Evolutionary conservation across 805 yeast species (phyloP).

Genomic region (Spathaspora passalidarum): DNA sequence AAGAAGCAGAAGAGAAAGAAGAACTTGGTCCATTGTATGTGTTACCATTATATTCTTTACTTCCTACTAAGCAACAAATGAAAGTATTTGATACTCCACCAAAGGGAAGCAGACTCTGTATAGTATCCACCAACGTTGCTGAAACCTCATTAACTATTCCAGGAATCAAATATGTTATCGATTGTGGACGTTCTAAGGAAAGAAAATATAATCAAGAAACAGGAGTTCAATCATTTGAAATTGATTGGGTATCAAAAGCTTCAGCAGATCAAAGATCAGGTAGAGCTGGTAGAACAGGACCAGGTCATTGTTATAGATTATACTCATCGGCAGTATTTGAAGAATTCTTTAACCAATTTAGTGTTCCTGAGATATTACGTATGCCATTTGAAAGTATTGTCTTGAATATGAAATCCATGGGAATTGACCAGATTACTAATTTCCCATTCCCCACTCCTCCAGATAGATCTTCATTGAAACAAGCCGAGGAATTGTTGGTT

Average conservation of each 20-base stretch:
- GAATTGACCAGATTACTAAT: slow-evolving; percentile 82
- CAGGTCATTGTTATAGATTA: slow-evolving; percentile 93
- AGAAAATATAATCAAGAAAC: slow-evolving; percentile 76
- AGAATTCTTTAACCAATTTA: slow-evolving; percentile 75
- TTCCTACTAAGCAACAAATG: slow-evolving; percentile 95
- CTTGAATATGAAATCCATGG: slow-evolving; percentile 94
- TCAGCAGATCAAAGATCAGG: slow-evolving; percentile 95
- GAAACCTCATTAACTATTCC: slow-evolving; percentile 97
- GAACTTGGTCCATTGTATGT: slow-evolving; percentile 81
- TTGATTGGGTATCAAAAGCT: slow-evolving; percentile 92
- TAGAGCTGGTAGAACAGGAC: slow-evolving; percentile 98
- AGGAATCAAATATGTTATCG: slow-evolving; percentile 90
- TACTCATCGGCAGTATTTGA: slow-evolving; percentile 94
- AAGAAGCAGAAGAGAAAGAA: slow-evolving; percentile 68
- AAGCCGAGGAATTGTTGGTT: slow-evolving; percentile 66
- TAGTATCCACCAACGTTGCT: slow-evolving; percentile 96
- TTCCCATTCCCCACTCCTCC: slow-evolving; percentile 98
- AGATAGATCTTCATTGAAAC: slow-evolving; percentile 51
- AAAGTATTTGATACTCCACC: slow-evolving; percentile 88
- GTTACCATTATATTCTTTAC: slow-evolving; percentile 83
- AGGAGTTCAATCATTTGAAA: slow-evolving; percentile 89
- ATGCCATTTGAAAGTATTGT: slow-evolving; percentile 98
- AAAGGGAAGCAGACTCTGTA: slow-evolving; percentile 77
- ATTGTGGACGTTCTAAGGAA: slow-evolving; percentile 92
- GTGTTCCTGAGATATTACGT: slow-evolving; percentile 84